Evolutionary conservation across 805 yeast genomes (phyloP).

Genomic region (Ogataea glucozyma): DNA sequence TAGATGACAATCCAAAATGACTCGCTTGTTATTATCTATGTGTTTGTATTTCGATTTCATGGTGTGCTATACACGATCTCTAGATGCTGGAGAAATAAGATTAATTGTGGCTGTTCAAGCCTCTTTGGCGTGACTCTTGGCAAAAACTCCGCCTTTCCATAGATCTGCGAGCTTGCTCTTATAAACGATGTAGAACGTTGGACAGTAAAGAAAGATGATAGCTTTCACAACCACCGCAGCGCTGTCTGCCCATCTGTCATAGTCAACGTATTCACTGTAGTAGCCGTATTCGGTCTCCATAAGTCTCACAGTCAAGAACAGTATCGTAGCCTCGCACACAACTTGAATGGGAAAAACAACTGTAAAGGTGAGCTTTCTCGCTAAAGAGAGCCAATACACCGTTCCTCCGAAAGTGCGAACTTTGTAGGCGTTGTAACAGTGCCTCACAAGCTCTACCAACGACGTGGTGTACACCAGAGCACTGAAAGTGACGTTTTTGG

Average conservation of each 20-base stretch:
- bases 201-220: slow-evolving; percentile 22
- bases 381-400: slow-evolving; percentile 18
- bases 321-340: slow-evolving; percentile 23
- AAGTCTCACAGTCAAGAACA: slow-evolving; percentile 25
- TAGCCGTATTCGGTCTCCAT: slow-evolving; percentile 22
- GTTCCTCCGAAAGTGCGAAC: slow-evolving; percentile 28
- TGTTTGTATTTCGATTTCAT: no score
- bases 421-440: slow-evolving; percentile 30
- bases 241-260: slow-evolving; percentile 17
- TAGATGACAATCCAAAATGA: background rate
- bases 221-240: slow-evolving; percentile 13
- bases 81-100: background rate
- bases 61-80: background rate
- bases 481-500: slow-evolving; percentile 28
- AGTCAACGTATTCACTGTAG: slow-evolving; percentile 18
- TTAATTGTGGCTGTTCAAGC: background rate
- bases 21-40: no score
- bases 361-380: slow-evolving; percentile 18
- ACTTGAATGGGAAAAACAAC: slow-evolving; percentile 26
- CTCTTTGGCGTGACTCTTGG: slow-evolving; percentile 2
- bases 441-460: slow-evolving; percentile 26
- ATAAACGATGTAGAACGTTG: slow-evolving; percentile 27
- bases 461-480: slow-evolving; percentile 25
- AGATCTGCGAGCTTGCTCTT: slow-evolving; percentile 20
- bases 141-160: slow-evolving; percentile 11